phyloP scores from a whole-genome alignment of 768 basidiomycete genomes.

The Amanita molliuscula region DNA sequence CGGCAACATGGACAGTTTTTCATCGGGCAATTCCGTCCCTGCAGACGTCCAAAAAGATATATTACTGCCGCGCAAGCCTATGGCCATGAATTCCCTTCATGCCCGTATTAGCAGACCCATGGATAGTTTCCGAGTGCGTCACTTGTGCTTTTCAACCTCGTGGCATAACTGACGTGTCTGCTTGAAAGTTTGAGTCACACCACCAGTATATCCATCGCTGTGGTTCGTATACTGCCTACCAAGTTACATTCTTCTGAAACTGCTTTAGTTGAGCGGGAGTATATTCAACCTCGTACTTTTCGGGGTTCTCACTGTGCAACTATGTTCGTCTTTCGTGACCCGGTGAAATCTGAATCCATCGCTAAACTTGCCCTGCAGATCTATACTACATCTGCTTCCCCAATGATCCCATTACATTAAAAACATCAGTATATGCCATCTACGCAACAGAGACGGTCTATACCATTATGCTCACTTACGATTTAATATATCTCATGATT shows the following conservation, averaged over 20 bases:
- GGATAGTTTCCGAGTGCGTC: no score
- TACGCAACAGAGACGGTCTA: constrained; percentile 19
- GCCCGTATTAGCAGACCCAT: no score
- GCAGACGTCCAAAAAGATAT: no score
- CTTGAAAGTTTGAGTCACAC: background rate
- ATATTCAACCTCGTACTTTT: background rate
- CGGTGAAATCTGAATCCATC: background rate
- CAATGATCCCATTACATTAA: constrained; percentile 14
- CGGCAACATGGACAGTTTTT: no score
- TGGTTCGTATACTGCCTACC: no score
- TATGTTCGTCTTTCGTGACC: background rate
- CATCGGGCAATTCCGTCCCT: no score
- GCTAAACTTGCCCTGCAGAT: constrained; percentile 10
- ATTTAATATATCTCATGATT: constrained; percentile 7
- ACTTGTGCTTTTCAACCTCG: no score
- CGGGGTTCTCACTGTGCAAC: constrained; percentile 3
- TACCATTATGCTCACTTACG: constrained; percentile 16
- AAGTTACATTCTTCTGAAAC: background rate
- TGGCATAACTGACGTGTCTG: no score
- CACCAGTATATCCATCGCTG: no score
- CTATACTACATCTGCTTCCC: constrained; percentile 23
- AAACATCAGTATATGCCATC: constrained; percentile 17
- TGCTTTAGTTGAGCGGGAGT: background rate
- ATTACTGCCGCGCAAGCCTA: no score
- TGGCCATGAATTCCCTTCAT: no score